phyloP scores from a whole-genome alignment of 2,329 filamentous ascomycete species.

The Dactylellina haptotyla region DNA sequence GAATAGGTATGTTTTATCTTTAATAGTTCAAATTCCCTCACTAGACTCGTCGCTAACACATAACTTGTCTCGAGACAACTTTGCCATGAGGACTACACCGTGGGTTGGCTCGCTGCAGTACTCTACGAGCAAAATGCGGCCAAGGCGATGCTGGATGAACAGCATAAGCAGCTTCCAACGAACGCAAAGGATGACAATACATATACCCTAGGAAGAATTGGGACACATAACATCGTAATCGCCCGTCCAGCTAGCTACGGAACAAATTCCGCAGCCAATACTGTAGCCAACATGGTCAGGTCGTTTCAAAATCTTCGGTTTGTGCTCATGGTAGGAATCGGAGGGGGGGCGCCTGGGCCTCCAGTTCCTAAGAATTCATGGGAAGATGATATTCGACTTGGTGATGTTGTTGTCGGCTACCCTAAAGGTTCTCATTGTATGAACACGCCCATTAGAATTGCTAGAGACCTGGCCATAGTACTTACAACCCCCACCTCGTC shows the following conservation, averaged over 20 bases:
- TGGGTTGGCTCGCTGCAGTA: conserved; percentile 14
- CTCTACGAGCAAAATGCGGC: not conserved
- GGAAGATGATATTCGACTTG: conserved; percentile 23
- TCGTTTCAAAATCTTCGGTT: conserved; percentile 18
- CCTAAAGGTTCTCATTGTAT: conserved; percentile 3
- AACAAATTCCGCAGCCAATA: conserved; percentile 9
- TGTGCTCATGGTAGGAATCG: conserved; percentile 27
- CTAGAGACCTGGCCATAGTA: not conserved
- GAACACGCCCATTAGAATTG: not conserved
- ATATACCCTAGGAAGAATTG: conserved; percentile 17
- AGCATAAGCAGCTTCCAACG: conserved; percentile 10
- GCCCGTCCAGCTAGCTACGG: conserved; percentile 3
- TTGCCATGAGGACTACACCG: conserved; percentile 15
- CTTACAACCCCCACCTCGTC: not conserved
- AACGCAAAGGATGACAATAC: conserved; percentile 19
- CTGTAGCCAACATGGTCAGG: conserved; percentile 10
- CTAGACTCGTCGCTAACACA: not conserved
- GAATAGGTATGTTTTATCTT: not conserved
- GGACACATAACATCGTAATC: conserved; percentile 23
- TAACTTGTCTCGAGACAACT: not conserved
- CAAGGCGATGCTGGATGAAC: conserved; percentile 5
- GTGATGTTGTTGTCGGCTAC: conserved; percentile 25
- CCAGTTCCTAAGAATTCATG: not conserved
- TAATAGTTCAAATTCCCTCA: not conserved
- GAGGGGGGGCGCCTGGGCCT: conserved; percentile 15